Evolutionary conservation across 225 moss, liverwort and hornwort species (phyloP).

Genomic region (Pseudisothecium myosuroides): DNA sequence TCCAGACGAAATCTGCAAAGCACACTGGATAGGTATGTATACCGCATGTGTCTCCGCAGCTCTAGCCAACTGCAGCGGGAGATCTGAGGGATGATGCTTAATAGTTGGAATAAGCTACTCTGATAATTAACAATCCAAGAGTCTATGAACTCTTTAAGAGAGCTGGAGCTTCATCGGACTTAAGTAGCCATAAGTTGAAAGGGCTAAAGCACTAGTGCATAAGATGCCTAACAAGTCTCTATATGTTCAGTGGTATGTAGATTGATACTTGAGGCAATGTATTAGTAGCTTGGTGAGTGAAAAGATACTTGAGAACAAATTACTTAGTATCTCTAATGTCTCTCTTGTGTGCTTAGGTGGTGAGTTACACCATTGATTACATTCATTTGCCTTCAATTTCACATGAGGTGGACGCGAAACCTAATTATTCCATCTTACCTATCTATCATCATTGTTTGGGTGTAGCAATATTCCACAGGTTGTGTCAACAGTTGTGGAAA

Average conservation of each 20-base stretch:
- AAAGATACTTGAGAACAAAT: background rate
- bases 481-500: conserved; percentile 59
- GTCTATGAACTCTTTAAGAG: background rate
- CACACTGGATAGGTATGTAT: conserved; percentile 38
- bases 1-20: conserved; percentile 67
- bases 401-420: background rate
- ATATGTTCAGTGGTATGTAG: background rate
- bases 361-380: background rate
- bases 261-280: background rate
- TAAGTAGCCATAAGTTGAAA: background rate
- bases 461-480: conserved; percentile 63
- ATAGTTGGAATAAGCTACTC: background rate
- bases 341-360: background rate
- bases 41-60: background rate
- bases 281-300: background rate
- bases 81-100: background rate
- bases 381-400: background rate
- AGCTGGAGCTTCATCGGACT: background rate
- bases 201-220: background rate
- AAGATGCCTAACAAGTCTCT: background rate
- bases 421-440: background rate
- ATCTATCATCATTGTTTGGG: background rate
- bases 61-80: background rate
- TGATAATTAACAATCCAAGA: background rate
- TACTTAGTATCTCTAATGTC: background rate